Base-by-base conservation (phyloP, 2,329 filamentous ascomycete species). In the Leptoxyphium fumago region DNA sequence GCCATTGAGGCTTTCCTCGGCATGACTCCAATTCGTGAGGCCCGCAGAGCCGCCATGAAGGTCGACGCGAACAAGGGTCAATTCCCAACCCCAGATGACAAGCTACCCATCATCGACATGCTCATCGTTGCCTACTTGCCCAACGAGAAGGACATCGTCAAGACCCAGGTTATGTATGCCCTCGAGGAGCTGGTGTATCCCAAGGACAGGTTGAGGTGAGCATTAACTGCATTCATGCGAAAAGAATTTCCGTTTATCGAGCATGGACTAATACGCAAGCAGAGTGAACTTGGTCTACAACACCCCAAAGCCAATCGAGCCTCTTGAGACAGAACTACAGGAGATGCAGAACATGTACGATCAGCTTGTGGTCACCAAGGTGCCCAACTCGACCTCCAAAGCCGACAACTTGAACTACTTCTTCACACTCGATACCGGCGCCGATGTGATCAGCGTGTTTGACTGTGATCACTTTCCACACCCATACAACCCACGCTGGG, bases 401-500 rank as follows among this genome's bases (percentile, higher is more conserved):
- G 68, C 68, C 15, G 67, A 71, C 52, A 71, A 71, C 44, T 56
- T 71, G 41, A 71, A 71, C 55, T 64, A 69, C 52, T 71, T 68
- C 50, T 63, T 69, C 50, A 61, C 58, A 3, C 52, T 69, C 14
- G 54, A 67, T 15, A 69, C 64, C 7, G 64, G 63, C 15, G 62
- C 67, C 4, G 65, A 71, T 36, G 55, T 70, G 38, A 68, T 65
- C 46, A 66, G 67, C 13, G 68, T 72, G 40, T 72, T 68, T 50
- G 69, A 72, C 50, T 69, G 65, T 46, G 69, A 71, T 47, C 69
- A 72, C 53, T 70, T 69, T 44, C 65, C 68, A 6, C 69, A 72
- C 44, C 69, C 69, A 2, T 64, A 71, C 50, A 66, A 63, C 21
- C 64, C 67, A 7, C 57, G 67, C 10, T 71, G 68, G 68, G 68